Conservation (phyloP, 1,139 yeast species). For the Yamadazyma sp. region DNA sequence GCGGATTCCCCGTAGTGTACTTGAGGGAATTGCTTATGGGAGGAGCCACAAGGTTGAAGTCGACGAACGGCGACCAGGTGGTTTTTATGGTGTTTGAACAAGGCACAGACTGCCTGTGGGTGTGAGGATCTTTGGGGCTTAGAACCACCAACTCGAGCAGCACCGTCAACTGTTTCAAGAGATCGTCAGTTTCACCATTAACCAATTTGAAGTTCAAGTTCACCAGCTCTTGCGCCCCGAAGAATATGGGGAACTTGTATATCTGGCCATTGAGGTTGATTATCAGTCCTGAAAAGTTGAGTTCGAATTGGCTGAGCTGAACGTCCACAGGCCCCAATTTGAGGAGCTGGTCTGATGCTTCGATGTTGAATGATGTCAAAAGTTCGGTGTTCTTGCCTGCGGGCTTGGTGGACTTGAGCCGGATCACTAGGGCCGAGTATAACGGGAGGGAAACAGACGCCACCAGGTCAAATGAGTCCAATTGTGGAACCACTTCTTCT, state of each 20-base stretch:
- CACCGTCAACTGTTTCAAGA: slow-evolving; percentile 30
- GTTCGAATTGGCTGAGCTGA: slow-evolving; percentile 15
- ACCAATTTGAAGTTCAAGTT: slow-evolving; percentile 47
- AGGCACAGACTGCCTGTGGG: background rate
- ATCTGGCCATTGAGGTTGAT: slow-evolving; percentile 26
- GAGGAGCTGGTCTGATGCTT: slow-evolving; percentile 46
- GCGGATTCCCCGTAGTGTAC: slow-evolving; percentile 6
- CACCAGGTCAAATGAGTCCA: background rate
- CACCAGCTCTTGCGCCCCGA: slow-evolving; percentile 32
- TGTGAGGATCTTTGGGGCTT: slow-evolving; percentile 8
- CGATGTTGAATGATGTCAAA: slow-evolving; percentile 57
- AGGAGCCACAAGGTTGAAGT: slow-evolving; percentile 51
- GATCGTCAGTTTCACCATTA: slow-evolving; percentile 26
- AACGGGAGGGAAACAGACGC: slow-evolving; percentile 20
- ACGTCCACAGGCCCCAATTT: slow-evolving; percentile 17
- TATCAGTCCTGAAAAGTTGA: slow-evolving; percentile 40
- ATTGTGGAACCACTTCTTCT: too few species aligned
- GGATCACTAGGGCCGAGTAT: slow-evolving; percentile 39
- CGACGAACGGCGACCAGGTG: slow-evolving; percentile 61
- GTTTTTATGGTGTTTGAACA: slow-evolving; percentile 37
- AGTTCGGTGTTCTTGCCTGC: slow-evolving; percentile 54
- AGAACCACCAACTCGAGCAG: slow-evolving; percentile 25
- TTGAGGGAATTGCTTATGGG: slow-evolving; percentile 44
- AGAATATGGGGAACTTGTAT: slow-evolving; percentile 29
- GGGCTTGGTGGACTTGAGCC: slow-evolving; percentile 57